Base-by-base conservation (phyloP, 2,329 filamentous ascomycete species). In the Calonectria hongkongensis region DNA sequence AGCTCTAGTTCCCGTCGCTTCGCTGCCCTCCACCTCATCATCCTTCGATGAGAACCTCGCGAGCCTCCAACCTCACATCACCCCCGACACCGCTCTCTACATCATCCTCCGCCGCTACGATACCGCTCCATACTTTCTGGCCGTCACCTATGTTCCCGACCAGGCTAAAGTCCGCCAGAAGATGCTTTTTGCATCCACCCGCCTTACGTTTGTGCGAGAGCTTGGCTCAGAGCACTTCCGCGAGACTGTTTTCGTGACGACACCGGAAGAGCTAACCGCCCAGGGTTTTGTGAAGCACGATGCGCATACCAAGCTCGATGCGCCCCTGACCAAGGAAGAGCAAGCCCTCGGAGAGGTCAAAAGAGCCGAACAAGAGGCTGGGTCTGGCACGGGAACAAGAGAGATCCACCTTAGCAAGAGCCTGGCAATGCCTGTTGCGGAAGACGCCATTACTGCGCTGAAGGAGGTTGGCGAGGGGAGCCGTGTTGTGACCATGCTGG, bases 111-210 rank as follows among this genome's bases (percentile, higher is more conserved):
- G 94, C 62, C 92, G 93, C 68, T 88, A 92, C 82, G 87, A 91
- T 65, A 82, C 84, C 45, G 83, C 86, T 4, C 90, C 89, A n/a
- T 84, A 83, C 75, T 91, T 95, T 75, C 85, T 94, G 30, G 93
- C 92, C 56, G 86, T 96, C 43, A 95, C 94, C 43, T 97, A 95
- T 83, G 92, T 97, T 7, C 95, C 94, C 30, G 94, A 96, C 83
- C 82, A 90, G 1, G 94, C 94, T 47, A 93, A 93, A 33, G 94
- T 97, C 70, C 92, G 94, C 47, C 93, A 95, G 82, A 97, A 97
- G 88, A 97, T 95, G 93, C 89, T 97, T 27, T 96, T 96, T 83
- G 94, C 94, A 7, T 91, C 92, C 28, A 96, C 94, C 33, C 90
- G 94, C 12, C 87, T 96, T 78, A 94, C 94, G 0, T 88, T 97